Conservation (phyloP, 1,284 basidiomycete species). For the Puccinia hordei region DNA sequence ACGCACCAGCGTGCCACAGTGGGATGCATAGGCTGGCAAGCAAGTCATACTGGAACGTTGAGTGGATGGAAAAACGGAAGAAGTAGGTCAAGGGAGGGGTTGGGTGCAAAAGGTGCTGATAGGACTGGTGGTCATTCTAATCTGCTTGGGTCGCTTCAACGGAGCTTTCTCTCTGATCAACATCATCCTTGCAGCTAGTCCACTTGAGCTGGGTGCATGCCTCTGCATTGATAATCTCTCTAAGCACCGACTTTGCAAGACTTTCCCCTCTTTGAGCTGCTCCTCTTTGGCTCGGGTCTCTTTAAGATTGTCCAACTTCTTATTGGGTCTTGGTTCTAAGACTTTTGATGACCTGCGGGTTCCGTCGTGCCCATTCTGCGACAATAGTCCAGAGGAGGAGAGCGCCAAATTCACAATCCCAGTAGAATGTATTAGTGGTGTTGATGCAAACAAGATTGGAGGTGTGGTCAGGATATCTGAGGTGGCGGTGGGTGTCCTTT, state of each 20-base stretch:
- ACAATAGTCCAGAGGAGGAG: conserved; percentile 36
- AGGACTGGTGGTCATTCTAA: conserved; percentile 11
- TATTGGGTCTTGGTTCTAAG: not conserved
- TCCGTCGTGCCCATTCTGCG: not conserved
- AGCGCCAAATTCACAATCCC: not conserved
- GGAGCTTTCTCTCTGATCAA: not conserved
- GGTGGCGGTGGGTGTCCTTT: conserved; percentile 67
- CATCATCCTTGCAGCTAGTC: not conserved
- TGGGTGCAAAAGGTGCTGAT: not conserved
- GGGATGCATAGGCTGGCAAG: conserved; percentile 25
- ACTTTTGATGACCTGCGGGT: conserved; percentile 13
- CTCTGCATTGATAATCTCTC: conserved; percentile 33
- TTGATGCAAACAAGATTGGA: conserved; percentile 85
- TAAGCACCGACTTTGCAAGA: conserved; percentile 27
- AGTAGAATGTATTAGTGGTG: conserved; percentile 70
- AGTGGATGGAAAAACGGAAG: conserved; percentile 24
- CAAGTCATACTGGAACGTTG: conserved; percentile 6
- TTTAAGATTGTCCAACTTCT: not conserved
- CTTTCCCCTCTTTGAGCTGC: conserved; percentile 23
- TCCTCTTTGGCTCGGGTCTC: not conserved
- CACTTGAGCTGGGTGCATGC: not conserved
- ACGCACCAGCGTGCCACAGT: conserved; percentile 5
- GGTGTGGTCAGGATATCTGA: conserved; percentile 70
- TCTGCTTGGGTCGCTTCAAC: conserved; percentile 3
- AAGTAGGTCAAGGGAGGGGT: not conserved